Evolutionary conservation across 2,329 filamentous ascomycete species (phyloP).

Genomic region (Aspergillus terreus): DNA sequence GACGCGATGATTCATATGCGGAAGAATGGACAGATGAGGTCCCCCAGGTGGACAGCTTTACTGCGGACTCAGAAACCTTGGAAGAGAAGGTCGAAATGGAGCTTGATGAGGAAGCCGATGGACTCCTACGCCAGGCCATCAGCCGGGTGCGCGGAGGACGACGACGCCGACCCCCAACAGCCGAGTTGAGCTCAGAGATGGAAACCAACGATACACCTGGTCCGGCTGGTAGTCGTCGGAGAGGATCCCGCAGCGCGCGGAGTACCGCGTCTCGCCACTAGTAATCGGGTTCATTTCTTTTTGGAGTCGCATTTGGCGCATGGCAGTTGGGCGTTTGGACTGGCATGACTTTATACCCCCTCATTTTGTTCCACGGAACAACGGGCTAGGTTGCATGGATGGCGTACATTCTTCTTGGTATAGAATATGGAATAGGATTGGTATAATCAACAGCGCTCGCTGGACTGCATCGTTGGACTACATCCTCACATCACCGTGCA

Average conservation of each 20-base stretch:
- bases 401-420: constrained; percentile 1
- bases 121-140: constrained; percentile 37
- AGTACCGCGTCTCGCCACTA: constrained; percentile 16
- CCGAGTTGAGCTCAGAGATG: constrained; percentile 10
- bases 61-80: constrained; percentile 15
- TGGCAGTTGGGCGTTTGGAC: constrained; percentile 13
- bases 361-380: constrained; percentile 2
- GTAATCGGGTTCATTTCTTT: background rate
- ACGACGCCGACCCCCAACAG: constrained; percentile 4
- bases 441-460: too few relatives aligned
- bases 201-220: constrained; percentile 23
- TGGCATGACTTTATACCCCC: constrained; percentile 8
- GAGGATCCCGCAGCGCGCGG: constrained; percentile 16
- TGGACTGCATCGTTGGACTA: too few relatives aligned
- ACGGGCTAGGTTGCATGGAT: constrained; percentile 2
- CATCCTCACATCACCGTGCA: too few relatives aligned
- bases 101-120: constrained; percentile 42
- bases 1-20: constrained; percentile 12
- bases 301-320: constrained; percentile 9
- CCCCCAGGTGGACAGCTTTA: constrained; percentile 20
- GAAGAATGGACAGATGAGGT: constrained; percentile 39
- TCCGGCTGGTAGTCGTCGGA: constrained; percentile 15
- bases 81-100: constrained; percentile 39
- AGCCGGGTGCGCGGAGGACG: constrained; percentile 27
- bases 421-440: background rate